phyloP scores from a whole-genome alignment of 306 rosid genomes.

The Styphnolobium japonicum region DNA sequence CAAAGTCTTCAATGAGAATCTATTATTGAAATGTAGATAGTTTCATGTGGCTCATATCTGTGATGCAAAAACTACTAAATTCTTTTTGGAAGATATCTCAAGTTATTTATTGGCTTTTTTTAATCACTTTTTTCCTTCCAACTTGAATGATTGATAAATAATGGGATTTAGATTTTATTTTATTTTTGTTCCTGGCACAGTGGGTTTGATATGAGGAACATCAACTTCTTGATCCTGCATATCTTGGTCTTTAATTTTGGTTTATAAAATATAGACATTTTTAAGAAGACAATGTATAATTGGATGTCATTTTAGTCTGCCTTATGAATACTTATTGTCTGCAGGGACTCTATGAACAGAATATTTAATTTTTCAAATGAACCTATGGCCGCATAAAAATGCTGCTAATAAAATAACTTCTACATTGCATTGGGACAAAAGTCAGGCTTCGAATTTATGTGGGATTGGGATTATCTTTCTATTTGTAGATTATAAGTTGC shows the following conservation, averaged over 20 bases:
- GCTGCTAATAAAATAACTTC: background rate
- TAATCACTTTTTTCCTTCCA: background rate
- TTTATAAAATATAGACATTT: background rate
- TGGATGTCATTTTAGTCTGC: background rate
- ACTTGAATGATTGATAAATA: background rate
- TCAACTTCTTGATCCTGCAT: background rate
- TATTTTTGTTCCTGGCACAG: background rate
- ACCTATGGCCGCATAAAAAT: background rate
- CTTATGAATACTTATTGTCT: background rate
- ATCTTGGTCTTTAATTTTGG: background rate
- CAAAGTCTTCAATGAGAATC: background rate
- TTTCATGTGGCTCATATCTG: constrained; percentile 5
- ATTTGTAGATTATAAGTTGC: constrained; percentile 11
- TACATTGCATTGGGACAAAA: background rate
- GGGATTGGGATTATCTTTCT: constrained; percentile 2
- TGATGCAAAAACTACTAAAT: background rate
- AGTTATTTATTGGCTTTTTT: background rate
- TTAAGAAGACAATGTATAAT: background rate
- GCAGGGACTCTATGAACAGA: background rate
- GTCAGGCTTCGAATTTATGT: background rate
- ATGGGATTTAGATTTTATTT: background rate
- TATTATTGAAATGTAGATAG: constrained; percentile 1
- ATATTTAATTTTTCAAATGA: constrained; percentile 12
- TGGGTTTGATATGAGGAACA: background rate
- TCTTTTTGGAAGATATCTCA: background rate